A percentile compares a stretch with the other conserved stretches of the same genome.
phyloP scores from a whole-genome alignment of 2,329 filamentous ascomycete species.

The Diaporthe caulivora region DNA sequence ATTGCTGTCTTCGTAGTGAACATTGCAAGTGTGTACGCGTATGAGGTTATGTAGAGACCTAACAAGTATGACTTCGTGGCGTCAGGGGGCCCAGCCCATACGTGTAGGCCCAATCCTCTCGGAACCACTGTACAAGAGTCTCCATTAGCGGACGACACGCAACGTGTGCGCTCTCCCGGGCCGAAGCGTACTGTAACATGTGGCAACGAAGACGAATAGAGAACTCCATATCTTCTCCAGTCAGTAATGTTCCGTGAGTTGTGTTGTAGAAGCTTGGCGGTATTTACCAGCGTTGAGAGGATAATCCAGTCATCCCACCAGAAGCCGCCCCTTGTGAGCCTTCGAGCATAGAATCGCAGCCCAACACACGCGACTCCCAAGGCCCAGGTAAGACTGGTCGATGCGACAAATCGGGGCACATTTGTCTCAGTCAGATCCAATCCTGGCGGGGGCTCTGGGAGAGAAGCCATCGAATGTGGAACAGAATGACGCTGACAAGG shows the following conservation, averaged over 20 bases:
- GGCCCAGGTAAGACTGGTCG: background rate
- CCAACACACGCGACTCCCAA: background rate
- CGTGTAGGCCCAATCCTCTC: background rate
- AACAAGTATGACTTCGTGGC: background rate
- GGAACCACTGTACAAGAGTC: background rate
- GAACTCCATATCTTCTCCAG: background rate
- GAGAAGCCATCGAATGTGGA: background rate
- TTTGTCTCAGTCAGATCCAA: background rate
- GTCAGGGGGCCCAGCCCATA: background rate
- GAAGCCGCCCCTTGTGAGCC: background rate
- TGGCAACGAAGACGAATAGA: background rate
- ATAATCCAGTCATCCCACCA: slow-evolving; percentile 19
- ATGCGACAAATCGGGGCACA: background rate
- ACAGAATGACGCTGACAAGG: background rate
- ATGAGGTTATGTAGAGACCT: background rate
- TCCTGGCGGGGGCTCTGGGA: background rate
- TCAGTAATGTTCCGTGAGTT: background rate
- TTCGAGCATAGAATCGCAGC: background rate
- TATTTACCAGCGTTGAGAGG: background rate
- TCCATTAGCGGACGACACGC: background rate
- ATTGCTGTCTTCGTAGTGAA: background rate
- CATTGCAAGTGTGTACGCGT: background rate
- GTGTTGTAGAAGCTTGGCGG: background rate
- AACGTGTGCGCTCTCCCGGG: too few species aligned
- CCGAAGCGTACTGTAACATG: background rate